phyloP scores from a whole-genome alignment of 495 filamentous ascomycete species.

The Daldinia caldariorum region DNA sequence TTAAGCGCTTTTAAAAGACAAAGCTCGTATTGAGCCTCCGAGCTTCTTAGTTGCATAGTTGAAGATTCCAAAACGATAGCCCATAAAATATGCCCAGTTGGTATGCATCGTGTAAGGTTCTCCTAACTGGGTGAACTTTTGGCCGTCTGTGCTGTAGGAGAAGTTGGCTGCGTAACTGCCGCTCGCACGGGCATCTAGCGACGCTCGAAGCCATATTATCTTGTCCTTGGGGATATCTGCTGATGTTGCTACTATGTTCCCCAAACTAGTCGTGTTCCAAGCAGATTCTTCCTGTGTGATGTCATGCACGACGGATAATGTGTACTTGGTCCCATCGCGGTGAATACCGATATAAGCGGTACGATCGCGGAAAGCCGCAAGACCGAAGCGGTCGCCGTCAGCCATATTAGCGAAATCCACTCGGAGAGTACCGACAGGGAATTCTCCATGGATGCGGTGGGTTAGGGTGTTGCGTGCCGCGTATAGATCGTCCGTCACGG shows the following conservation, averaged over 20 bases:
- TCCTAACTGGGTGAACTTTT: slow-evolving; percentile 56
- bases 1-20: background rate
- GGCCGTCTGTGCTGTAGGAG: slow-evolving; percentile 63
- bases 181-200: slow-evolving; percentile 32
- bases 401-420: slow-evolving; percentile 59
- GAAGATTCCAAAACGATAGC: slow-evolving; percentile 67
- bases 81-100: slow-evolving; percentile 62
- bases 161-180: slow-evolving; percentile 50
- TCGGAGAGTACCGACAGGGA: slow-evolving; percentile 57
- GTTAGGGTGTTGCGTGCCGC: slow-evolving; percentile 66
- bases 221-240: slow-evolving; percentile 37
- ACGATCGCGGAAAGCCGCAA: slow-evolving; percentile 61
- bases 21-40: slow-evolving; percentile 50
- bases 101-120: slow-evolving; percentile 54
- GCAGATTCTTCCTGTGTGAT: slow-evolving; percentile 39
- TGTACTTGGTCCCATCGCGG: slow-evolving; percentile 40
- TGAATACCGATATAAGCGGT: slow-evolving; percentile 63
- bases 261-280: slow-evolving; percentile 57
- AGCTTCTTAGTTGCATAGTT: slow-evolving; percentile 65
- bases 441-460: slow-evolving; percentile 61
- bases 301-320: slow-evolving; percentile 38
- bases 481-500: slow-evolving; percentile 63
- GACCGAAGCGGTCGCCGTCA: slow-evolving; percentile 62
- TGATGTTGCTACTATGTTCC: slow-evolving; percentile 49
- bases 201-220: slow-evolving; percentile 54